Base-by-base conservation (phyloP, 148 eudicot species). In the Spergularia marina region DNA sequence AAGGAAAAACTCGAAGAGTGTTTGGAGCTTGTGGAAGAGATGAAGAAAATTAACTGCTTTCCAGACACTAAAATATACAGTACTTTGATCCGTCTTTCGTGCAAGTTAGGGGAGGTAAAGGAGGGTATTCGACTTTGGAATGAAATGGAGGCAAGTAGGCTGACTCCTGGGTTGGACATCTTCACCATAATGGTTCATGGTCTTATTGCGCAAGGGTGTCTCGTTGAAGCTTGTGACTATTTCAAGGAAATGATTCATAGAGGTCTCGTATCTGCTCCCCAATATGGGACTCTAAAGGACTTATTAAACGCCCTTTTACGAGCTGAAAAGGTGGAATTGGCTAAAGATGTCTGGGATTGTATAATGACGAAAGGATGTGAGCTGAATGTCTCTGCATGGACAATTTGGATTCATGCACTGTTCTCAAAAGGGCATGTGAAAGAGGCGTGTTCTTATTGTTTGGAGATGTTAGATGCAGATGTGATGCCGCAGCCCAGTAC, bases 381-480 rank as follows among this genome's bases (percentile, higher is more conserved):
- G 71, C 84, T 90, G 72, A 94, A 94, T 83, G 97, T 91, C 53
- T 82, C 80, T 80, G 91, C 97, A 40, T 94, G 98, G 98, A 94
- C 98, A 65, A 94, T 94, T 36, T 94, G 97, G 96, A 90, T 94
- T 72, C 98, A 94, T 73, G 93, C 98, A 39, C 91, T 94, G 34
- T 94, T 94, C 79, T 79, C 93, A 21, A 90, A 84, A 36, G 93
- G 93, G 65, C 91, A 91, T 65, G 93, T 91, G 75, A 94, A 94
- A 84, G 97, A 91, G 66, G 98, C 98, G 76, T 94, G 98, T 71
- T 82, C 86, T 17, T 94, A 91, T 79, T 94, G 97, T 83, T 80
- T 94, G 79, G 97, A 87, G 58, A 94, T 94, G 98, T 85, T 94
- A 90, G 97, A 94, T 78, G 89, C 88, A 14, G 88, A 87, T 68